Evolutionary conservation across 805 yeast genomes (phyloP), one percentile per base, ranked within the genome.

Genomic region (Kazachstania bromeliacearum): DNA sequence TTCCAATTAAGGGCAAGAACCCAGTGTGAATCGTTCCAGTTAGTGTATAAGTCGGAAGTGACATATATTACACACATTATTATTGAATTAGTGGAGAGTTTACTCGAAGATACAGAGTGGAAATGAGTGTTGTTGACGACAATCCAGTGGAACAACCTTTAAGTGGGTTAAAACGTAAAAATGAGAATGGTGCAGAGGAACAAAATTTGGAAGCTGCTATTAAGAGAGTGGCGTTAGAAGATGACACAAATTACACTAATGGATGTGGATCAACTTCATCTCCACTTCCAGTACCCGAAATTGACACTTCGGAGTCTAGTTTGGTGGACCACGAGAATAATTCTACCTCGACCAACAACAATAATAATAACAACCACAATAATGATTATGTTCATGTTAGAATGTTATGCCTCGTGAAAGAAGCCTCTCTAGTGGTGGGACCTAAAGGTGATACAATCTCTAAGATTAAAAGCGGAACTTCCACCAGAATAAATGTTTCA

Each of bases 371-470:
- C 19, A 14, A 23, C 15, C 20, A 27, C 26, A 19, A 14, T 7
- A 14, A 8, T 13, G 74, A 80, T 0, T 73, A 72, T 44, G 75
- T 79, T 4, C 76, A 74, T 46, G 65, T 83, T 56, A 67, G 94
- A 43, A 79, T 83, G 84, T 66, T 79, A 34, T 79, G 88, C 46
- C 70, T 75, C 3, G 82, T 79, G 12, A 79, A 75, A 46, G 88
- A 84, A 50, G 88, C 94, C 1, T 76, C 83, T 3, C 57, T 71
- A 15, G 67, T 83, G 31, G 89, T 83, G 12, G 94, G 94, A 0
- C 79, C 78, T 46, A 80, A 79, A 38, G 94, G 94, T n/a, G 85
- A 78, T 39, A 72, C 69, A 12, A 80, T 83, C 34, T 67, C 71
- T 29, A 77, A 68, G 41, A 70, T 83, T 37, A 75, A 83, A 46